Conservation (phyloP, 805 yeast genomes). For the Brettanomyces bruxellensis region DNA sequence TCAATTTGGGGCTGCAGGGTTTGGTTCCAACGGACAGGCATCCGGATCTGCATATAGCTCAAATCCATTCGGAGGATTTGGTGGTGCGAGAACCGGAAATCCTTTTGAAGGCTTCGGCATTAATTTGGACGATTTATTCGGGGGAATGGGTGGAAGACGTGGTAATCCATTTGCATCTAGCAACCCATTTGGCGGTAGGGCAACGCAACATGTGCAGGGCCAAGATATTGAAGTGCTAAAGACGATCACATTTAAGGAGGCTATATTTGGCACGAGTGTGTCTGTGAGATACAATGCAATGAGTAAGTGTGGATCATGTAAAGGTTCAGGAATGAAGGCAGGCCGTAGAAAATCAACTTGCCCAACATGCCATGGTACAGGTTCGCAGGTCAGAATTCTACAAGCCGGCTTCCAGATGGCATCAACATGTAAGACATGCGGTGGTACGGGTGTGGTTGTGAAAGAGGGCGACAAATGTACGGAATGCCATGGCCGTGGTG, state of each 20-base stretch:
- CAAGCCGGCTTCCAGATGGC: slow-evolving; percentile 97
- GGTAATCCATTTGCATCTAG: slow-evolving; percentile 9
- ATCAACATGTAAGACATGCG: slow-evolving; percentile 80
- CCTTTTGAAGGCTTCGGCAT: slow-evolving; percentile 29
- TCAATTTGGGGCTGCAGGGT: slow-evolving; percentile 83
- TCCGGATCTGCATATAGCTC: slow-evolving; percentile 33
- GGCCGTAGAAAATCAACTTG: slow-evolving; percentile 75
- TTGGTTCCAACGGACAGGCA: slow-evolving; percentile 47
- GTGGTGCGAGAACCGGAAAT: slow-evolving; percentile 24
- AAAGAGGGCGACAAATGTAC: slow-evolving; percentile 61
- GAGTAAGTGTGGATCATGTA: slow-evolving; percentile 70
- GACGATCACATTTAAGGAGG: slow-evolving; percentile 72
- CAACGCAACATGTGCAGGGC: slow-evolving; percentile 75
- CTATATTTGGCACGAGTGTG: slow-evolving; percentile 68
- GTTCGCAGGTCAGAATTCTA: slow-evolving; percentile 74
- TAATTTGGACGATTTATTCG: slow-evolving; percentile 46
- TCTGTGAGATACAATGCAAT: slow-evolving; percentile 63
- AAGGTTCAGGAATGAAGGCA: slow-evolving; percentile 76
- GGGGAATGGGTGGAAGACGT: slow-evolving; percentile 27
- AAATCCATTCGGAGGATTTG: slow-evolving; percentile 34
- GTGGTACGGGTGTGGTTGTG: slow-evolving; percentile 79
- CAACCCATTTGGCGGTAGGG: slow-evolving; percentile 23
- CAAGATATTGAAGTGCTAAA: slow-evolving; percentile 78
- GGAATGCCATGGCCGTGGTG: slow-evolving; percentile 88
- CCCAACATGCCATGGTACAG: slow-evolving; percentile 85